Percentiles rank a stretch among this genome's conserved stretches.
These are phyloP conservation scores for Phytophthora melonis DNA, from an alignment of 352 stramenopile species.

Conservation along the genomic window DNA sequence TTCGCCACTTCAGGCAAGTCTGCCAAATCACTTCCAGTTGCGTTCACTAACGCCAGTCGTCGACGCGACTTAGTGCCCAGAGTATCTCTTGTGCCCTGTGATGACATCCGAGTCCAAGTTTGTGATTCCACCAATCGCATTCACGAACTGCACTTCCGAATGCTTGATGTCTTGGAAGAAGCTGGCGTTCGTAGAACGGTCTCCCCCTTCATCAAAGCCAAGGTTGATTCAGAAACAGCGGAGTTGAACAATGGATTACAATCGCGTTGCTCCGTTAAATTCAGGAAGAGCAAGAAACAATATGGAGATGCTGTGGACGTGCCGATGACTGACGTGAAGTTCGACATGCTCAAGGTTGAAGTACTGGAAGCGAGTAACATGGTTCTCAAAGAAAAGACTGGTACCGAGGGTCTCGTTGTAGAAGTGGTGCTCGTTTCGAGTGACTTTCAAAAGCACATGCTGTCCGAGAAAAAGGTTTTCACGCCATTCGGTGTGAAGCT, in stretches of 20 bases:
- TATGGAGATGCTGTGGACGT: constrained; percentile 24
- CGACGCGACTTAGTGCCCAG: constrained; percentile 34
- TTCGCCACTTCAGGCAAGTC: constrained; percentile 22
- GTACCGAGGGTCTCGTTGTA: constrained; percentile 37
- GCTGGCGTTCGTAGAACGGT: constrained; percentile 54
- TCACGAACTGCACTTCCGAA: constrained; percentile 59
- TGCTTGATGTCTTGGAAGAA: constrained; percentile 53
- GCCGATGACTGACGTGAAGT: constrained; percentile 47
- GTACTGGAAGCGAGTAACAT: constrained; percentile 66
- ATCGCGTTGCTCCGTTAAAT: constrained; percentile 9
- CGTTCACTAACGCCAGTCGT: constrained; percentile 42
- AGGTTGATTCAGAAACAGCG: constrained; percentile 28
- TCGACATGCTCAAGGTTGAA: constrained; percentile 53
- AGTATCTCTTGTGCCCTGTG: constrained; percentile 49
- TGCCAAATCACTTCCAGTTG: constrained; percentile 25
- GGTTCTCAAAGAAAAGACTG: constrained; percentile 45
- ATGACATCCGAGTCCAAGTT: constrained; percentile 57
- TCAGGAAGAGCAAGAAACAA: neutral
- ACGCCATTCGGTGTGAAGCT: constrained; percentile 58
- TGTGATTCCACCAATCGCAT: constrained; percentile 36
- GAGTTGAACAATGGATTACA: neutral
- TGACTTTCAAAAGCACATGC: constrained; percentile 48
- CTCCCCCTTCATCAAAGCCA: constrained; percentile 43
- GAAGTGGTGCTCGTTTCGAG: constrained; percentile 62
- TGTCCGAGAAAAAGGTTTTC: constrained; percentile 23